Evolutionary conservation across 441 rosid species (phyloP).

Genomic region (Bocquillonia castaneifolia): DNA sequence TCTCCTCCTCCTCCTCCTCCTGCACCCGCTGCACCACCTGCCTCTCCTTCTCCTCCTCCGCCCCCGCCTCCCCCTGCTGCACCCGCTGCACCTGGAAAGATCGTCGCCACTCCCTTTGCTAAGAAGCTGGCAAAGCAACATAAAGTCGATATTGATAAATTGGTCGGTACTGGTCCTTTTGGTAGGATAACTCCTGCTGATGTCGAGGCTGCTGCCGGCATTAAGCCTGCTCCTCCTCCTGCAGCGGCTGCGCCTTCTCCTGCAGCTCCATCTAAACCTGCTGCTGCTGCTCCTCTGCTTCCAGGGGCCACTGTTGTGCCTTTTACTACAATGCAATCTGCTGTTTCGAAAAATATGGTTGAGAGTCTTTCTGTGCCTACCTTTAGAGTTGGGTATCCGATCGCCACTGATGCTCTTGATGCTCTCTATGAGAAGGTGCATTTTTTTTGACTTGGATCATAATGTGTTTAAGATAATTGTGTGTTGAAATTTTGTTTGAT

Average conservation of each 20-base stretch:
- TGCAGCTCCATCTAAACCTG: constrained; percentile 22
- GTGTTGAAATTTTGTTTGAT: not conserved
- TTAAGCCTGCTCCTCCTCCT: constrained; percentile 33
- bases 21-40: constrained; percentile 25
- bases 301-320: constrained; percentile 80
- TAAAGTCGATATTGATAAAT: constrained; percentile 62
- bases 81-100: constrained; percentile 51
- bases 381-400: constrained; percentile 88
- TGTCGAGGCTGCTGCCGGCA: constrained; percentile 79
- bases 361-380: constrained; percentile 85
- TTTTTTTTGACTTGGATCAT: constrained; percentile 4
- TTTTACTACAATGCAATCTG: constrained; percentile 84
- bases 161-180: constrained; percentile 69
- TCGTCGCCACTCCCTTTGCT: constrained; percentile 71
- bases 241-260: constrained; percentile 25
- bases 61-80: constrained; percentile 40
- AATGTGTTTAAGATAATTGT: not conserved
- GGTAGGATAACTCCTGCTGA: constrained; percentile 82
- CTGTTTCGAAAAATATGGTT: constrained; percentile 80
- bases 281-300: constrained; percentile 42
- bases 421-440: constrained; percentile 74
- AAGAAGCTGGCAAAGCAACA: constrained; percentile 94
- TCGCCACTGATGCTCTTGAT: constrained; percentile 80
- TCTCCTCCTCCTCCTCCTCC: constrained; percentile 32
- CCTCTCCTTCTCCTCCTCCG: constrained; percentile 31